These are phyloP conservation scores for Talaromyces piceae DNA, from an alignment of 2,329 filamentous ascomycete genomes.

Conservation along the genomic window DNA sequence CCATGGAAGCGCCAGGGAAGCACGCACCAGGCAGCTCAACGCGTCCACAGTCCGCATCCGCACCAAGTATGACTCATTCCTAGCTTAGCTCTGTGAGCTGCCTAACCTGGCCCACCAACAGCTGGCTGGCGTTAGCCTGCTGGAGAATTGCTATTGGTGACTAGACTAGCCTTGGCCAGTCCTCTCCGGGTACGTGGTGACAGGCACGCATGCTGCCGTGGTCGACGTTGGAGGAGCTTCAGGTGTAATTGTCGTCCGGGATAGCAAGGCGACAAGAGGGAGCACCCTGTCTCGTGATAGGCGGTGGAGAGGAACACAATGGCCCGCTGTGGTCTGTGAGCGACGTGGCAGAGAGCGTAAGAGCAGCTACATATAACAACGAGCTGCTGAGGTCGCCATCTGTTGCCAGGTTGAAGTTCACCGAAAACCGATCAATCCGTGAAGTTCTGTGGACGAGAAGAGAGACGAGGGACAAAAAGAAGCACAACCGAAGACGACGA, in stretches of 20 bases:
- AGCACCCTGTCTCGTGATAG: not conserved
- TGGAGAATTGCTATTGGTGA: not conserved
- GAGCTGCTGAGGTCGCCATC: not conserved
- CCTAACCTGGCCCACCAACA: not conserved
- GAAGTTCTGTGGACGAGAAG: not conserved
- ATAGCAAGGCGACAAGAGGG: not conserved
- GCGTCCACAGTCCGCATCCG: not conserved
- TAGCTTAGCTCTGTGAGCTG: not conserved
- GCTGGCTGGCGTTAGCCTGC: not conserved
- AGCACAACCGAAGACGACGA: not conserved
- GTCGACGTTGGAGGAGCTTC: no score
- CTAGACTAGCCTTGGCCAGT: not conserved
- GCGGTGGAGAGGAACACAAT: not conserved
- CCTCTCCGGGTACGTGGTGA: not conserved
- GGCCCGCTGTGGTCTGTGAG: slow-evolving; percentile 6
- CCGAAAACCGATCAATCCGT: no score
- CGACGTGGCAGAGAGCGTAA: slow-evolving; percentile 9
- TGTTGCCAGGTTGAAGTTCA: no score
- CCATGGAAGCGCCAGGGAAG: not conserved
- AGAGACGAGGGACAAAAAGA: not conserved
- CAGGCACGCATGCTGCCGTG: not conserved
- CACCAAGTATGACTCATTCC: not conserved
- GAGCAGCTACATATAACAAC: not conserved
- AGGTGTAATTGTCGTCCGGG: no score
- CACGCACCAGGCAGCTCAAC: no score